Evolutionary conservation across 805 yeast species (phyloP), one percentile per base, ranked within the genome.

Genomic region (Danielozyma ontarioensis): DNA sequence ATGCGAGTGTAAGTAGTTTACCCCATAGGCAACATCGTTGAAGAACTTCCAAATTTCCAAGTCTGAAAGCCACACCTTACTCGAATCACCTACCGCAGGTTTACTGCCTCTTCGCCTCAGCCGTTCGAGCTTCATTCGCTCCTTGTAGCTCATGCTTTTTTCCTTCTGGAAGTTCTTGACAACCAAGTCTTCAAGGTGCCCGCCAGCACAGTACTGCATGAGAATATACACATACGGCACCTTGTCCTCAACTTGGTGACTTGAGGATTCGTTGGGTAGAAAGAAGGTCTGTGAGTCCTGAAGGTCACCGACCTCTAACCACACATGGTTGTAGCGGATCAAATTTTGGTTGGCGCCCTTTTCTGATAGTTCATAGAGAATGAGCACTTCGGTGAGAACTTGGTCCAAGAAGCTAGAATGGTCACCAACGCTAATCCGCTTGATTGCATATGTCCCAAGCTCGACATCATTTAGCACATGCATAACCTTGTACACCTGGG

Each of bases 191-290:
- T 88, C 96, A 36, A 88, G 57, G 27, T 86, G 86, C 0, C 96
- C 96, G 12, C 95, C 95, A 32, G 77, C 81, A 50, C 96, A 88
- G 51, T 83, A 88, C 50, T 88, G 95, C 54, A 84, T 90, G 11
- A 88, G 61, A 7, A 88, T 83, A 46, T 77, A 88, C 4, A 88
- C 86, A 52, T 83, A 81, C 0, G 89, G 88, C 4, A 75, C 66
- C 18, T 53, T 50, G 31, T 16, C 30, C 3, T 34, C 34, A 3
- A 33, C 17, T 5, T 39, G 35, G 10, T 31, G 31, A 3, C 42
- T 33, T 6, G 39, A 39, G 5, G 32, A 11, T 16, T 31, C 24
- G 3, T 38, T 41, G 1, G 52, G 40, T 5, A 62, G 29, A 23
- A 59, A 41, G 28, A 48, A 57, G 0, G 65, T 45, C 12, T 40